Conservation (phyloP, 768 basidiomycete genomes). For the Phlegmacium glaucopus region DNA sequence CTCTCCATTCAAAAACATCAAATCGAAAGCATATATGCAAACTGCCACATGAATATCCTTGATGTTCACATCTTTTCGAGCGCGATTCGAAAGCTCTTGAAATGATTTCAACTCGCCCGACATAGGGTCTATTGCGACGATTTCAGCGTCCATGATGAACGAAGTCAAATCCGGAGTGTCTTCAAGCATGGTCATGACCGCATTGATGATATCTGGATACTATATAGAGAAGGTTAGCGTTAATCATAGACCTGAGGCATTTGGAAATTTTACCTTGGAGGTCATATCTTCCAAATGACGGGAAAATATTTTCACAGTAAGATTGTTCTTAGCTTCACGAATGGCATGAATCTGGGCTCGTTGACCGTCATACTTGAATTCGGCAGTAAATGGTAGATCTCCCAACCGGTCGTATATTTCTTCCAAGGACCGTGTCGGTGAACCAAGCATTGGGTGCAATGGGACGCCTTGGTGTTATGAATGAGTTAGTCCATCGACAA, state of each 20-base stretch:
- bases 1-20: conserved; percentile 81
- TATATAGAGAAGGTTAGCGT: conserved; percentile 20
- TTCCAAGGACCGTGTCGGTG: conserved; percentile 77
- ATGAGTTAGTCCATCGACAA: not conserved
- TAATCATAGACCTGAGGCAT: not conserved
- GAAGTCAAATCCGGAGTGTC: conserved; percentile 41
- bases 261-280: conserved; percentile 52
- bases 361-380: conserved; percentile 92
- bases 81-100: conserved; percentile 82
- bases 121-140: conserved; percentile 74
- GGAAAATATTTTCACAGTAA: conserved; percentile 68
- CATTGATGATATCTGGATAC: conserved; percentile 79
- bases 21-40: conserved; percentile 84
- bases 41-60: conserved; percentile 75
- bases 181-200: conserved; percentile 52
- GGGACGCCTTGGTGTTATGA: conserved; percentile 57
- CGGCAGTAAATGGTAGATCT: conserved; percentile 69
- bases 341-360: conserved; percentile 75
- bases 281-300: conserved; percentile 94
- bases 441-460: conserved; percentile 82
- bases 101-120: conserved; percentile 70
- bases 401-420: conserved; percentile 77
- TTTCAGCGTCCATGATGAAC: conserved; percentile 83
- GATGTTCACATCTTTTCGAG: conserved; percentile 77
- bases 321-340: conserved; percentile 24